phyloP scores from a whole-genome alignment of 345 rosid genomes.

The Hibiscus syriacus region DNA sequence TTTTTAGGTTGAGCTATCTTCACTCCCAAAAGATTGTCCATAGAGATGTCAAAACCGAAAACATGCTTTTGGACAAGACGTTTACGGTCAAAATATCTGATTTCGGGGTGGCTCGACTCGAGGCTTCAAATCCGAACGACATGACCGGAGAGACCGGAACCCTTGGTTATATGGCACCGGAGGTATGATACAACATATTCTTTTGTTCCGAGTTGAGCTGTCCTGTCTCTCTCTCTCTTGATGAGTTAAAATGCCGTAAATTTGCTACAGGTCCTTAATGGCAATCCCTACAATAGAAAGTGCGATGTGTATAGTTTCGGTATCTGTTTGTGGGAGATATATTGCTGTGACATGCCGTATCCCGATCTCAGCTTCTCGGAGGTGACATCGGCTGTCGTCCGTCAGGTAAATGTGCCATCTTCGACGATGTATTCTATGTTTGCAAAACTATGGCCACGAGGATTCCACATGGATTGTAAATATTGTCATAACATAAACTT shows the following conservation, averaged over 20 bases:
- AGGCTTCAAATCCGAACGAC: conserved; percentile 95
- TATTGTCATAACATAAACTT: background rate
- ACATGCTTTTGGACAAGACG: conserved; percentile 87
- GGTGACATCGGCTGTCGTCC: conserved; percentile 93
- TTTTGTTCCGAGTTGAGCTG: background rate
- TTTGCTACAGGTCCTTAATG: conserved; percentile 67
- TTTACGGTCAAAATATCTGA: conserved; percentile 88
- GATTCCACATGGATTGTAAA: background rate
- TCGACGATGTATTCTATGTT: no score
- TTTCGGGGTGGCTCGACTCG: conserved; percentile 95
- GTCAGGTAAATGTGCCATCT: conserved; percentile 48
- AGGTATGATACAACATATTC: conserved; percentile 34
- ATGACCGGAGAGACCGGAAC: conserved; percentile 99
- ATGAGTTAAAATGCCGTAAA: conserved; percentile 1
- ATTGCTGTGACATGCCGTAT: conserved; percentile 99
- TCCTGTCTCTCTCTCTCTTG: background rate
- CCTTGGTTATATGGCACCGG: conserved; percentile 99
- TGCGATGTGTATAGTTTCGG: conserved; percentile 98
- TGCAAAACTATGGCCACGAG: no score
- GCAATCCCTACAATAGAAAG: conserved; percentile 83
- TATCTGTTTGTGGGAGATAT: conserved; percentile 96
- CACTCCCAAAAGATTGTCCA: conserved; percentile 88
- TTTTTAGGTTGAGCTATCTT: conserved; percentile 77
- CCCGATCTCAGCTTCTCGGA: conserved; percentile 97
- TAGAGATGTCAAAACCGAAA: conserved; percentile 97